Percentiles rank a stretch among this genome's conserved stretches.
Conservation (phyloP, 768 basidiomycete species). For the Paxillus ammoniavirescens region DNA sequence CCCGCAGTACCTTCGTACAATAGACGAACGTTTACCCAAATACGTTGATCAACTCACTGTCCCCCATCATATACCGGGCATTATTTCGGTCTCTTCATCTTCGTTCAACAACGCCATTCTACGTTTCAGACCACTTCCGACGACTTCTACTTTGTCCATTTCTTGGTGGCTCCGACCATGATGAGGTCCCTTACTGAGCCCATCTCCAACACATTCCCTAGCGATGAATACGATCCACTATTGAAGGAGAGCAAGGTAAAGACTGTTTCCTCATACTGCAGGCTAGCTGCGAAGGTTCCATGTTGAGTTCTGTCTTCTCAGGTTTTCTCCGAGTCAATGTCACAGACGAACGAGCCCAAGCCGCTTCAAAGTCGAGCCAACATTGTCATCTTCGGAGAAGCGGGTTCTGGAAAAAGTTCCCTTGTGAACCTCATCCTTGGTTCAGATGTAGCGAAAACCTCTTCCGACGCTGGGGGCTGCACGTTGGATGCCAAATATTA, state of each 20-base stretch:
- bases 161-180: not conserved
- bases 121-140: not conserved
- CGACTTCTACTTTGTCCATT: not conserved
- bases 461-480: conserved; percentile 31
- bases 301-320: not conserved
- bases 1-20: not conserved
- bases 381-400: conserved; percentile 30
- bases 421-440: conserved; percentile 41
- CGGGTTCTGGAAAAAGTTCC: conserved; percentile 39
- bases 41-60: not conserved
- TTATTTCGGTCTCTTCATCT: too few relatives aligned
- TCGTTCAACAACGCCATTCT: not conserved
- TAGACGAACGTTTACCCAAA: not conserved
- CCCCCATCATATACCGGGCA: not conserved
- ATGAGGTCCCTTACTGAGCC: conserved; percentile 3
- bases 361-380: conserved; percentile 16
- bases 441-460: conserved; percentile 24
- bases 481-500: conserved; percentile 34
- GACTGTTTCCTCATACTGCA: not conserved
- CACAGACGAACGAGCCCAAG: conserved; percentile 9
- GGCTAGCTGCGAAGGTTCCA: conserved; percentile 6
- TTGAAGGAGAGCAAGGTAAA: conserved; percentile 13
- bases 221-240: not conserved
- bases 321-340: not conserved
- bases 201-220: not conserved